Base-by-base conservation (phyloP, 495 filamentous ascomycete genomes). In the Aspergillus nanangensis region DNA sequence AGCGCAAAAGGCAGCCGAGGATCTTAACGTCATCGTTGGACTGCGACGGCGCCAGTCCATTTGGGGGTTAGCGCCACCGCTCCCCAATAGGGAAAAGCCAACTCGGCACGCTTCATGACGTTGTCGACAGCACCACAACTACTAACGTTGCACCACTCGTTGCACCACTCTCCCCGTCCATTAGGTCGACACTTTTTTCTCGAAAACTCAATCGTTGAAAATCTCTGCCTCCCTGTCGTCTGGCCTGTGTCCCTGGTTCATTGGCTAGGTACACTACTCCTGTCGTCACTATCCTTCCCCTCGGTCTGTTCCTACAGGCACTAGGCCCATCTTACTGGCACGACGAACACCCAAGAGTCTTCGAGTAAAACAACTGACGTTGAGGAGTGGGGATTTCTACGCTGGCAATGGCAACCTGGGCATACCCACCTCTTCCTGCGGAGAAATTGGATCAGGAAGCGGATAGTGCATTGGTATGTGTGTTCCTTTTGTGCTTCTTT, bases 361-460 rank as follows among this genome's bases (percentile, higher is more conserved):
- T n/a, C n/a, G n/a, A n/a, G n/a, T n/a, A n/a, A n/a, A n/a, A n/a
- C n/a, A n/a, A n/a, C n/a, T n/a, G n/a, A n/a, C n/a, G n/a, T n/a
- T n/a, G n/a, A n/a, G n/a, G n/a, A n/a, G n/a, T n/a, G n/a, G n/a
- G n/a, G n/a, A n/a, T 20, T 18, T 24, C 38, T 45, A 32, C 38
- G 27, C 29, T 39, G 33, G 9, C 25, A 34, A 91, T 91, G 87
- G 83, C 86, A 35, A 82, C 87, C 38, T 80, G 82, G 58, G 82
- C 86, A 45, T 90, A 82, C 72, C 88, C 88, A 62, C 84, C 81
- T 45, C 74, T 91, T 41, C 62, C 82, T 38, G 69, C 75, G 14
- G 76, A 82, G 20, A 67, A 81, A 52, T 69, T 89, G 65, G 77
- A 79, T 63, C 69, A 70, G 67, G 78, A 84, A 55, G 76, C 88